Evolutionary conservation across 257 asterid genomes (phyloP), one percentile per base, ranked within the genome.

Genomic region (Echites panduratus): DNA sequence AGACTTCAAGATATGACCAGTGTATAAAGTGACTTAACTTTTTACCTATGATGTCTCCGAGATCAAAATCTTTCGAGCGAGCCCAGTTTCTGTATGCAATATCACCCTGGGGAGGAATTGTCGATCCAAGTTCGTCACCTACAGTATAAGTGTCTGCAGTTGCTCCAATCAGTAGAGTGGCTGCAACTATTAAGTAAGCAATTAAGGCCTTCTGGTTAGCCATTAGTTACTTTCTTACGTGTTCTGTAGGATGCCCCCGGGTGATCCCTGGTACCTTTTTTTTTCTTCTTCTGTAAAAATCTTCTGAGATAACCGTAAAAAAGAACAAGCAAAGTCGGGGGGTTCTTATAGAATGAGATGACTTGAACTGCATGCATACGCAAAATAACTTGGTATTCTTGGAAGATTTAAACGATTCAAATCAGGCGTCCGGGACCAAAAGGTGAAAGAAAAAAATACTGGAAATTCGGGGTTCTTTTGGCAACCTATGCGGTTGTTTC

Each of bases 31-130:
- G 9, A 22, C 14, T 22, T 12, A 22, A 43, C 14, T 29, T 43
- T 75, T 52, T 41, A 84, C 87, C 74, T 61, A 78, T 50, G 49
- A 41, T 56, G 76, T 84, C 85, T 2, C 82, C 84, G 14, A 76
- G 26, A 2, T 61, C 72, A 70, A 84, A 76, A 10, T 71, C 79
- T 20, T 64, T 16, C 0, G 2, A 0, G 49, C 50, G 50, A 17
- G 79, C 77, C 85, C 88, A 81, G 5, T 53, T 77, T 68, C 32
- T 69, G 70, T 79, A 79, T 1, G 78, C 84, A 22, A 72, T 14
- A 27, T 61, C n/a, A 14, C n/a, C 24, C 7, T 8, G 38, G 0
- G 84, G 81, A 32, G 86, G 88, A 63, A 82, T 12, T 20, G 65
- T 74, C 85, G 85, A 79, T 0, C 80, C 79, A 12, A 84, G 54